Conservation (phyloP, 345 rosid genomes). For the Populus ilicifolia region DNA sequence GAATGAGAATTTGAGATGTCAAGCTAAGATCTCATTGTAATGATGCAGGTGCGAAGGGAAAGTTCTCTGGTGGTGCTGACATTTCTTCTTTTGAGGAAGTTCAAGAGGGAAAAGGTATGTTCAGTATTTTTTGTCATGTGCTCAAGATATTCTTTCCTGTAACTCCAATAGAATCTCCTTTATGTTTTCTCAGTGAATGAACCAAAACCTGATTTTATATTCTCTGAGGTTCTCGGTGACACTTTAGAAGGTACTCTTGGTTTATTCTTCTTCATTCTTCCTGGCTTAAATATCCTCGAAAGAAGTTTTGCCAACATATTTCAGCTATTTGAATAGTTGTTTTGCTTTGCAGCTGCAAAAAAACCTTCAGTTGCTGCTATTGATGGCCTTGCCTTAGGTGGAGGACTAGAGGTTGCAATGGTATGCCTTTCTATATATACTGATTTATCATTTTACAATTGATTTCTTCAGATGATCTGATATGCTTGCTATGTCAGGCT, state of each 20-base stretch:
- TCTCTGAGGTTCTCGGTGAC: conserved; percentile 62
- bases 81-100: conserved; percentile 66
- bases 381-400: conserved; percentile 97
- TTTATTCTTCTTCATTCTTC: background rate
- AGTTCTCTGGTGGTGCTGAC: conserved; percentile 96
- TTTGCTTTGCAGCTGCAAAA: conserved; percentile 56
- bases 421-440: conserved; percentile 35
- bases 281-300: background rate
- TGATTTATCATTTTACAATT: background rate
- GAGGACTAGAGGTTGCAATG: conserved; percentile 96
- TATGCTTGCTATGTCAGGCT: conserved; percentile 39
- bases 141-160: conserved; percentile 3
- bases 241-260: conserved; percentile 70
- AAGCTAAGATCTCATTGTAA: conserved; percentile 12
- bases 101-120: conserved; percentile 56
- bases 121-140: background rate
- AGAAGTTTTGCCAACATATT: background rate
- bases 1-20: background rate
- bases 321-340: conserved; percentile 5
- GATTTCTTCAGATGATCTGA: conserved; percentile 10
- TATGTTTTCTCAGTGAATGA: conserved; percentile 43
- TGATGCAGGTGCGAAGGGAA: conserved; percentile 75
- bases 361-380: conserved; percentile 98
- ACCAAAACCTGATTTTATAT: conserved; percentile 58
- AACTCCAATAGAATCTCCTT: conserved; percentile 1